Evolutionary conservation across 2,329 filamentous ascomycete species (phyloP).

Genomic region (Sclerotinia minor): DNA sequence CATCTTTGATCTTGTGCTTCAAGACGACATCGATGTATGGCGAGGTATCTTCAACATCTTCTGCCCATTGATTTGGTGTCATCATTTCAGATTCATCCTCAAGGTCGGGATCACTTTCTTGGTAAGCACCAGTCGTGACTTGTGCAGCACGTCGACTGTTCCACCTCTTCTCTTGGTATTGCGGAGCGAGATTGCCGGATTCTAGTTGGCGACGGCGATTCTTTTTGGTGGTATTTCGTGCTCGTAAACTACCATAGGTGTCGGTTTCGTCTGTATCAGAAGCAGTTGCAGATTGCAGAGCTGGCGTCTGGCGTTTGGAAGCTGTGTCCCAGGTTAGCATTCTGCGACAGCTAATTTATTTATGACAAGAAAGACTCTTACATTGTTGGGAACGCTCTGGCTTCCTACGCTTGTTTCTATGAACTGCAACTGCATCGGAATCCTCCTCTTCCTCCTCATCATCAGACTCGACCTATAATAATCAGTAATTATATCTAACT

Average conservation of each 20-base stretch:
- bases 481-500: constrained; percentile 29
- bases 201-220: constrained; percentile 73
- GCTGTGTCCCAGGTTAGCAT: constrained; percentile 45
- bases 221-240: constrained; percentile 70
- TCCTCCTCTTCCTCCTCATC: constrained; percentile 62
- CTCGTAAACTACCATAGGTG: constrained; percentile 75
- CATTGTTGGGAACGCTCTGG: constrained; percentile 63
- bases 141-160: constrained; percentile 83
- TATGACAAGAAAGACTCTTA: constrained; percentile 45
- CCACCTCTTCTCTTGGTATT: constrained; percentile 82
- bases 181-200: constrained; percentile 62
- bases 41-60: constrained; percentile 70
- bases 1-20: constrained; percentile 78
- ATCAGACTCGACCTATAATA: constrained; percentile 56
- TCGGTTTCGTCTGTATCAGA: constrained; percentile 70
- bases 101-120: constrained; percentile 66
- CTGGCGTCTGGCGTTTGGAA: constrained; percentile 61
- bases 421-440: constrained; percentile 67
- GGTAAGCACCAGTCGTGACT: constrained; percentile 61
- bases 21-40: constrained; percentile 90
- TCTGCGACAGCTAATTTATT: constrained; percentile 29
- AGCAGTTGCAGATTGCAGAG: constrained; percentile 56
- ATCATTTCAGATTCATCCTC: constrained; percentile 64
- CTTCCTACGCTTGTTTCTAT: constrained; percentile 65
- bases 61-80: constrained; percentile 69